Percentiles rank a stretch among this genome's conserved stretches.
Evolutionary conservation across 2,329 filamentous ascomycete species (phyloP).

Genomic region (Microcyclospora pomicola): DNA sequence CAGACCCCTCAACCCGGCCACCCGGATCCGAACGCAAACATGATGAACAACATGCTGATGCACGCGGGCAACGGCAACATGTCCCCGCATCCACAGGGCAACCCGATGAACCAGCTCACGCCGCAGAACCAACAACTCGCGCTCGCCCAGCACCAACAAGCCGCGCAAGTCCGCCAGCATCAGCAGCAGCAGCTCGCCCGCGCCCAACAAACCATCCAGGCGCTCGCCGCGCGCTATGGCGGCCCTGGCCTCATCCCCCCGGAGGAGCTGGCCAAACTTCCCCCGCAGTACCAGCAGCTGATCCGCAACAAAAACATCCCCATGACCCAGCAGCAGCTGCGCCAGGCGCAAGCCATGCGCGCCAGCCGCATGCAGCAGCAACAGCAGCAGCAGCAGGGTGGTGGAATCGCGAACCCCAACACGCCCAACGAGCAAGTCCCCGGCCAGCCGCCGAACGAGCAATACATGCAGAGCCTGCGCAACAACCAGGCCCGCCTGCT

Average conservation of each 20-base stretch:
- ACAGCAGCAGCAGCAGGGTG: slow-evolving; percentile 8
- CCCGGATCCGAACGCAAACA: background rate
- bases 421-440: slow-evolving; percentile 19
- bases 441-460: slow-evolving; percentile 13
- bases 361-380: slow-evolving; percentile 9
- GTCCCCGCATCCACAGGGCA: slow-evolving; percentile 2
- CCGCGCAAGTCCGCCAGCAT: slow-evolving; percentile 1
- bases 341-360: slow-evolving; percentile 11
- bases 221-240: slow-evolving; percentile 9
- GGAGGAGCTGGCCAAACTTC: slow-evolving; percentile 6
- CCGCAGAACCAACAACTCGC: slow-evolving; percentile 5
- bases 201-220: slow-evolving; percentile 6
- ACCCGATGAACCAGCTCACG: slow-evolving; percentile 5
- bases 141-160: background rate
- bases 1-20: background rate
- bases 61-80: background rate
- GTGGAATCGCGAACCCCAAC: slow-evolving; percentile 6
- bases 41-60: background rate
- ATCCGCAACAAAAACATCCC: slow-evolving; percentile 6
- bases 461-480: slow-evolving; percentile 22
- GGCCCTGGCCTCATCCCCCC: slow-evolving; percentile 11
- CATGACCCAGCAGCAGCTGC: slow-evolving; percentile 7
- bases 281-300: slow-evolving; percentile 11
- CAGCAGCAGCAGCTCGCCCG: slow-evolving; percentile 11
- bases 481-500: slow-evolving; percentile 17